Conservation (phyloP, 352 stramenopile genomes). For the Saprolegnia diclina region DNA sequence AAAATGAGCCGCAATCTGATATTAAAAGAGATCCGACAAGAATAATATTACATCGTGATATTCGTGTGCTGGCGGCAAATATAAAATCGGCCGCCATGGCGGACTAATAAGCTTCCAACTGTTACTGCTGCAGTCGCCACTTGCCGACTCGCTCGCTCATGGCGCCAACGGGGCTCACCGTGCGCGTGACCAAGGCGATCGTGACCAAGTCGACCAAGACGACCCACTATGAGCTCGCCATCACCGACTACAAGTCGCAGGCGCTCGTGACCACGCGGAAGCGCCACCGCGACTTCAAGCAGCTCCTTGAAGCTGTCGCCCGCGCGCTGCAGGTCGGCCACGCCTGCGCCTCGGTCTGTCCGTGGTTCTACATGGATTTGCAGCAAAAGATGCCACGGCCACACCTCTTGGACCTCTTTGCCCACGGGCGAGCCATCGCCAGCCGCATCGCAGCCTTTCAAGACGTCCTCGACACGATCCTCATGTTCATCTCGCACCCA, state of each 20-base stretch:
- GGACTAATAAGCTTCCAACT: too few species aligned
- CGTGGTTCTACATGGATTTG: slow-evolving; percentile 21
- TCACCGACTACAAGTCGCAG: not conserved
- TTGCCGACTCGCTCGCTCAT: too few species aligned
- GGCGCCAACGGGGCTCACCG: not conserved
- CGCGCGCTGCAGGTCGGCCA: slow-evolving; percentile 9
- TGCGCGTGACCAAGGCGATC: slow-evolving; percentile 4
- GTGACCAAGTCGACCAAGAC: not conserved
- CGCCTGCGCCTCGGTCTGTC: slow-evolving; percentile 11
- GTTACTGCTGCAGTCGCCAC: too few species aligned
- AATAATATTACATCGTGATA: too few species aligned
- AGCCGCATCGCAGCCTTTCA: slow-evolving; percentile 4
- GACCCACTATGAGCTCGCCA: slow-evolving; percentile 4
- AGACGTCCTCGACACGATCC: not conserved
- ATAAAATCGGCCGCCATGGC: too few species aligned
- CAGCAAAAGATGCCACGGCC: slow-evolving; percentile 7
- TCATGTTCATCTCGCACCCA: slow-evolving; percentile 9
- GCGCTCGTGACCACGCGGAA: not conserved
- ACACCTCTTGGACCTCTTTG: not conserved
- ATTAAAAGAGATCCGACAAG: too few species aligned
- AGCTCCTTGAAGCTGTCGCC: not conserved
- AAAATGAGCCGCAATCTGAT: too few species aligned
- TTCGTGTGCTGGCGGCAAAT: too few species aligned
- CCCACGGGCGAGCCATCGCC: slow-evolving; percentile 11
- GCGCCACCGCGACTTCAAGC: slow-evolving; percentile 6